Evolutionary conservation across 176 grass and related monocot species (phyloP).

Genomic region (Chrysopogon serrulatus): DNA sequence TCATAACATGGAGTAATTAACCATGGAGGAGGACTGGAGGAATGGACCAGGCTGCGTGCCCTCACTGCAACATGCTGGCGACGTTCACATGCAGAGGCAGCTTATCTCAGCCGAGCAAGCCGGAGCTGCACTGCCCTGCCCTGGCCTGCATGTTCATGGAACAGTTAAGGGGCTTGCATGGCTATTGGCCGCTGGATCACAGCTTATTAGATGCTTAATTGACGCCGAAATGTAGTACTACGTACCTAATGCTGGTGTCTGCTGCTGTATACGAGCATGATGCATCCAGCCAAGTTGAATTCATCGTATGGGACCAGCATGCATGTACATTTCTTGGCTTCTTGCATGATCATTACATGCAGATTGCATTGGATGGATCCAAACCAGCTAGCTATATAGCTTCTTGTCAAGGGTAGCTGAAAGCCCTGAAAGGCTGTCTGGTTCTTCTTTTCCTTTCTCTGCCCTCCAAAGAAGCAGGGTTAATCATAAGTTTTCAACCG

Average conservation of each 20-base stretch:
- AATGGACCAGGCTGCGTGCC: not conserved
- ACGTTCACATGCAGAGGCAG: no score
- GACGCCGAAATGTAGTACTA: not conserved
- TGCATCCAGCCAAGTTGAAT: not conserved
- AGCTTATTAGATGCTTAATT: slow-evolving; percentile 2
- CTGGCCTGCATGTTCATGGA: not conserved
- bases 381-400: not conserved
- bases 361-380: not conserved
- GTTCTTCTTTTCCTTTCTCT: not conserved
- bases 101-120: not conserved
- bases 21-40: not conserved
- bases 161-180: not conserved
- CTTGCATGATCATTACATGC: not conserved
- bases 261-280: not conserved
- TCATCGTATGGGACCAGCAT: not conserved
- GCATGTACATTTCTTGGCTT: not conserved
- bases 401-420: not conserved
- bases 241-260: not conserved
- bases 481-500: not conserved
- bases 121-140: not conserved
- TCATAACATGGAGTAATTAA: slow-evolving; percentile 3
- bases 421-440: not conserved
- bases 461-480: not conserved
- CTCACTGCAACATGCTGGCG: slow-evolving; percentile 7
- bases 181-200: not conserved